These are phyloP conservation scores for Paecilomyces sp. DNA, from an alignment of 2,329 filamentous ascomycete genomes.

Conservation along the genomic window DNA sequence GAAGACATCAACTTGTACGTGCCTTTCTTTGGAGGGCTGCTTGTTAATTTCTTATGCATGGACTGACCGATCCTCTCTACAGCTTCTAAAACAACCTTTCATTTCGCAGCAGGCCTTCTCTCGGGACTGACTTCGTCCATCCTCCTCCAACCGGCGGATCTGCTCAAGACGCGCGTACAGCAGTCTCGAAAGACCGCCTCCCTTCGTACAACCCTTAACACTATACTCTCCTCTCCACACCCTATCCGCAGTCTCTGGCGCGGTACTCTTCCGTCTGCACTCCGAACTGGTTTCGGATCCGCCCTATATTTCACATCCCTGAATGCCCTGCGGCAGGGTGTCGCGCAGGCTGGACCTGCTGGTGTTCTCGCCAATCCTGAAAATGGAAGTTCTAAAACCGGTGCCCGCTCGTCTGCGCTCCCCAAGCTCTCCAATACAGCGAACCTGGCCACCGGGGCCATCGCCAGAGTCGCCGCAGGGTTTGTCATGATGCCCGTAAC, in stretches of 20 bases:
- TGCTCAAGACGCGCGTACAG: constrained; percentile 93
- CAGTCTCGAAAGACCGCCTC: constrained; percentile 65
- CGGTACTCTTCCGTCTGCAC: constrained; percentile 83
- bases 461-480: constrained; percentile 77
- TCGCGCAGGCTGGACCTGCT: constrained; percentile 40
- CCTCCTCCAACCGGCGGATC: constrained; percentile 87
- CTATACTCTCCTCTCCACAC: constrained; percentile 59
- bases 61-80: neutral
- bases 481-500: constrained; percentile 94
- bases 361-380: constrained; percentile 28
- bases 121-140: constrained; percentile 85
- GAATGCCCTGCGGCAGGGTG: constrained; percentile 69
- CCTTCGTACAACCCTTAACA: constrained; percentile 60
- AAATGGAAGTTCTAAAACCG: constrained; percentile 13
- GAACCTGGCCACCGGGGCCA: constrained; percentile 78
- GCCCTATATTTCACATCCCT: constrained; percentile 91
- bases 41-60: neutral
- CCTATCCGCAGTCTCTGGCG: constrained; percentile 78
- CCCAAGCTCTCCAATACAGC: constrained; percentile 76
- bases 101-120: constrained; percentile 80
- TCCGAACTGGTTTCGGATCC: constrained; percentile 86
- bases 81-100: constrained; percentile 53
- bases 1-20: constrained; percentile 5
- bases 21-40: neutral
- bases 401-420: constrained; percentile 58